phyloP scores from a whole-genome alignment of 306 rosid genomes.

The Malus domestica region ASM211411v1 NC_041803.1:29445501-29446000 shows the following conservation, averaged over 20 bases:
- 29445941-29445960: too few species aligned
- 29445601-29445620: slow-evolving; percentile 20
- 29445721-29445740: slow-evolving; percentile 9
- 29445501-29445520: neutral
- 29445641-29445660: slow-evolving; percentile 1
- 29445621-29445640: slow-evolving; percentile 11
- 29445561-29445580: neutral
- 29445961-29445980: too few species aligned
- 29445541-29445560: too few species aligned
- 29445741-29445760: slow-evolving; percentile 9
- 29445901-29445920: too few species aligned
- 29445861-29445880: neutral
- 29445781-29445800: slow-evolving; percentile 23
- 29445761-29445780: neutral
- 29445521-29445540: neutral
- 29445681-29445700: slow-evolving; percentile 22
- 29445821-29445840: slow-evolving; percentile 1
- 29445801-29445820: slow-evolving; percentile 23
- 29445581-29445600: slow-evolving; percentile 5
- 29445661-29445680: slow-evolving; percentile 7
- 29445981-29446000: too few species aligned
- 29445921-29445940: too few species aligned
- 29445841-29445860: slow-evolving; percentile 3
- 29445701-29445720: slow-evolving; percentile 10
- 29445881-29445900: too few species aligned